Percentiles rank a stretch among this genome's conserved stretches.
Conservation (phyloP, 768 basidiomycete genomes). For the Suillus subluteus region DNA sequence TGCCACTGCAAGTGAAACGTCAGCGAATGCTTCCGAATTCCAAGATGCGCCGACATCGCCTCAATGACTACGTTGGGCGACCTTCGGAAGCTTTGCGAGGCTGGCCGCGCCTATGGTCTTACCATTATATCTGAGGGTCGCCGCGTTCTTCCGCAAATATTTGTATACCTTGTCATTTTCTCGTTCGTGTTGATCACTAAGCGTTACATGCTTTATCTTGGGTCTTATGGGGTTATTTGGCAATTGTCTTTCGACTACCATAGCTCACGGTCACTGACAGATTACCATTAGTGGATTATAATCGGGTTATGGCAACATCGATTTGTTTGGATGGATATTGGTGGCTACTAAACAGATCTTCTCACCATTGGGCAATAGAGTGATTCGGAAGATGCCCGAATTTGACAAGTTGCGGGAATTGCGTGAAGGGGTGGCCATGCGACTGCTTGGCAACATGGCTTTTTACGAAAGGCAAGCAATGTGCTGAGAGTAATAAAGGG, state of each 20-base stretch:
- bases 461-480: neutral
- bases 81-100: constrained; percentile 48
- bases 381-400: constrained; percentile 5
- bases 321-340: neutral
- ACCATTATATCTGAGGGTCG: constrained; percentile 50
- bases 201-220: constrained; percentile 13
- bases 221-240: constrained; percentile 12
- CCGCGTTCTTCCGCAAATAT: constrained; percentile 48
- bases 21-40: constrained; percentile 14
- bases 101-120: constrained; percentile 43
- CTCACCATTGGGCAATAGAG: constrained; percentile 8
- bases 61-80: constrained; percentile 55
- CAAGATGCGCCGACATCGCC: constrained; percentile 21
- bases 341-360: neutral
- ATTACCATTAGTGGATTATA: neutral
- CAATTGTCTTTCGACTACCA: neutral
- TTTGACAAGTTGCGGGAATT: constrained; percentile 10
- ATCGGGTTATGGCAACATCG: constrained; percentile 1
- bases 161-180: constrained; percentile 25
- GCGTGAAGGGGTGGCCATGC: neutral
- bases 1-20: constrained; percentile 13
- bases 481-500: constrained; percentile 2
- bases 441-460: constrained; percentile 2
- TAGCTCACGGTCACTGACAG: neutral
- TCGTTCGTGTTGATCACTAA: constrained; percentile 27